A percentile compares a stretch with the other conserved stretches of the same genome.
Conservation (phyloP, 2,329 filamentous ascomycete species). For the Calonectria pteridis region DNA sequence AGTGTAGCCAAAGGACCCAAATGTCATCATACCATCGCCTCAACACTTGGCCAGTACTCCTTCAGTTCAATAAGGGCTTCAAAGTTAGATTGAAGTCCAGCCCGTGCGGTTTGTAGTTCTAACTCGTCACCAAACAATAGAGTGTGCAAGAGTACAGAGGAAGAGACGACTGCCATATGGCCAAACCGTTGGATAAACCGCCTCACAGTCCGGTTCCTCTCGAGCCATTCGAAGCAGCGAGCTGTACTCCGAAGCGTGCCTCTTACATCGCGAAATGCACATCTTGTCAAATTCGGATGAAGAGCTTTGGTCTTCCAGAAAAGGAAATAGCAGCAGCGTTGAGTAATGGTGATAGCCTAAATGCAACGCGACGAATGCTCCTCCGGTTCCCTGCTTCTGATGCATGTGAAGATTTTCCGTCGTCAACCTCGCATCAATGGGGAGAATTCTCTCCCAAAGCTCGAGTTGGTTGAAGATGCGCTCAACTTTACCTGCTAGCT, state of each 20-base stretch:
- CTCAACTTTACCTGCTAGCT: background rate
- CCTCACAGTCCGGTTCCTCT: background rate
- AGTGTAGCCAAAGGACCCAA: too few relatives aligned
- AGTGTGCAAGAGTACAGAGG: background rate
- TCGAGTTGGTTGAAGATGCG: background rate
- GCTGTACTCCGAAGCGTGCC: background rate
- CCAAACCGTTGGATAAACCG: background rate
- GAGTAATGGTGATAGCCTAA: background rate
- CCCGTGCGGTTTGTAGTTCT: background rate
- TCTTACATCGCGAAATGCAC: background rate
- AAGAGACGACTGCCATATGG: background rate
- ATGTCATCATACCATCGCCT: background rate
- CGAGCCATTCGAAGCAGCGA: background rate
- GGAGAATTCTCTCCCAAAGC: background rate
- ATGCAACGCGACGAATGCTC: background rate
- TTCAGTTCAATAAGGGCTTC: background rate
- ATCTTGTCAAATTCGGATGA: background rate
- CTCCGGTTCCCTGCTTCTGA: background rate
- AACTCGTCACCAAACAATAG: background rate
- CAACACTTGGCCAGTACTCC: background rate
- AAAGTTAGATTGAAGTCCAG: background rate
- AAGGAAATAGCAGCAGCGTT: background rate
- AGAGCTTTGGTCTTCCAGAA: background rate
- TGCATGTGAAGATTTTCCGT: background rate
- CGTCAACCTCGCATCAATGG: background rate